Percentiles rank a stretch among this genome's conserved stretches.
These are phyloP conservation scores for Acacia concinna DNA, from an alignment of 331 rosid species.

Conservation along the genomic window DNA sequence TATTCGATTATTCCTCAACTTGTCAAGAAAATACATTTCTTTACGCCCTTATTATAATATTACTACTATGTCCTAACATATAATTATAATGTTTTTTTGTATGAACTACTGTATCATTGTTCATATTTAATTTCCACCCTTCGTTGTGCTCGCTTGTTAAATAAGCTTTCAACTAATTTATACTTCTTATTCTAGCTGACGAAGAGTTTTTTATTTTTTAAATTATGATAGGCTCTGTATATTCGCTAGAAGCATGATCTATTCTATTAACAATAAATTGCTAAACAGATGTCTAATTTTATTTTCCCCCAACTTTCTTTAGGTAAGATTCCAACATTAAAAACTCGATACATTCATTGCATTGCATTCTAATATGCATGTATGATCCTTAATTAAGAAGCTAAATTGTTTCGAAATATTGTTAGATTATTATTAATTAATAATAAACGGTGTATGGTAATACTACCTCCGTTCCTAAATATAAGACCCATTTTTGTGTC, in stretches of 20 bases:
- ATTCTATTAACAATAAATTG: neutral
- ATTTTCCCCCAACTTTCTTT: neutral
- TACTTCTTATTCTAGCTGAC: neutral
- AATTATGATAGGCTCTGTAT: neutral
- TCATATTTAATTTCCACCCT: neutral
- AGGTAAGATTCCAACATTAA: neutral
- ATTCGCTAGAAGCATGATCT: neutral
- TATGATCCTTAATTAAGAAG: neutral
- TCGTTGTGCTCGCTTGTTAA: neutral
- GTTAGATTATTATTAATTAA: too few species aligned
- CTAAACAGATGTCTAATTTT: neutral
- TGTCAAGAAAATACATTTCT: neutral
- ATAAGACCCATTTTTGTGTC: too few species aligned
- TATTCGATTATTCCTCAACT: neutral
- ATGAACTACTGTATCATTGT: neutral
- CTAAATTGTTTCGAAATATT: neutral
- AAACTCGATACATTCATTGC: neutral
- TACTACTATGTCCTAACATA: too few species aligned
- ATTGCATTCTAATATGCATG: neutral
- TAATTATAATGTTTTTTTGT: neutral
- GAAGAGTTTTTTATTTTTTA: neutral
- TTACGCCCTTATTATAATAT: too few species aligned
- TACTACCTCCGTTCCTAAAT: too few species aligned
- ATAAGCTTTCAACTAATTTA: neutral
- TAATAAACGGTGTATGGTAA: neutral